These are phyloP conservation scores for Phytophthora rubi DNA, from an alignment of 352 stramenopile genomes.

Conservation along the genomic window DNA sequence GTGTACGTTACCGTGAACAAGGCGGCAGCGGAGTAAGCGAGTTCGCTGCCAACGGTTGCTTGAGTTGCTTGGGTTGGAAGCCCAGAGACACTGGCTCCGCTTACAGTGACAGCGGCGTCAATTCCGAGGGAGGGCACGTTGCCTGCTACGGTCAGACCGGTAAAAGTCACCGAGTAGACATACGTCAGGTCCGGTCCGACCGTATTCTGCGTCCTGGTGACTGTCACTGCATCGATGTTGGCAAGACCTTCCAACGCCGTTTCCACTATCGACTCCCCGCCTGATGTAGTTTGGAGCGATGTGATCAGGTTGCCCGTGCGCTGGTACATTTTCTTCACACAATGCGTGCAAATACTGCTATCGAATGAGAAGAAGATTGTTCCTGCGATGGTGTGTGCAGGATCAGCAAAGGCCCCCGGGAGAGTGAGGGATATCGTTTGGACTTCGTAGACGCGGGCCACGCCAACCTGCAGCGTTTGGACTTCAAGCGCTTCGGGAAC, in stretches of 20 bases:
- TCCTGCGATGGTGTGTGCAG: slow-evolving; percentile 49
- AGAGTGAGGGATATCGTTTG: slow-evolving; percentile 87
- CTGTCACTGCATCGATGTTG: slow-evolving; percentile 65
- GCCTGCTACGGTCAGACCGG: slow-evolving; percentile 81
- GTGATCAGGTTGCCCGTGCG: slow-evolving; percentile 49
- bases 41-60: background rate
- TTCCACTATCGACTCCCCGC: slow-evolving; percentile 28
- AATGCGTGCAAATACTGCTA: slow-evolving; percentile 65
- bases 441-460: slow-evolving; percentile 70
- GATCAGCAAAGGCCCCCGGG: slow-evolving; percentile 48
- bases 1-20: slow-evolving; percentile 64
- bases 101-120: slow-evolving; percentile 48
- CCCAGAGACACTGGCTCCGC: slow-evolving; percentile 10
- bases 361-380: slow-evolving; percentile 64
- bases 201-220: slow-evolving; percentile 36
- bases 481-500: slow-evolving; percentile 83
- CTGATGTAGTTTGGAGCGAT: slow-evolving; percentile 36
- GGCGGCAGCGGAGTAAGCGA: slow-evolving; percentile 29
- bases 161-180: slow-evolving; percentile 91
- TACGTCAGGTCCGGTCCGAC: slow-evolving; percentile 59
- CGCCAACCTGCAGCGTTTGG: slow-evolving; percentile 88
- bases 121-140: slow-evolving; percentile 83
- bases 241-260: slow-evolving; percentile 45
- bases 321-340: slow-evolving; percentile 49
- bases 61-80: slow-evolving; percentile 49